phyloP scores from a whole-genome alignment of 495 filamentous ascomycete genomes.

The Daldinia decipiens region DNA sequence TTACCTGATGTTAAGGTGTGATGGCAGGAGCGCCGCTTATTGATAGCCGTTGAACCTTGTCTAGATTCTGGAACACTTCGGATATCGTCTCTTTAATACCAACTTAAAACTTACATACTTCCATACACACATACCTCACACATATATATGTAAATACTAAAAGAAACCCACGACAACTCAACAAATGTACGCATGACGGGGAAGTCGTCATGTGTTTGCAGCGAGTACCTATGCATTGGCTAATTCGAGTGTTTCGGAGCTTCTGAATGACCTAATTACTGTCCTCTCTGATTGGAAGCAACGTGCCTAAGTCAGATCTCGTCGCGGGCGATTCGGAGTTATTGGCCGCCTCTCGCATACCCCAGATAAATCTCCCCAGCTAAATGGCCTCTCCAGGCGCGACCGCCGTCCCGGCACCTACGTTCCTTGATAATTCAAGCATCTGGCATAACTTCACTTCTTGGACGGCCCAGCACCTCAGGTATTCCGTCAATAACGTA shows the following conservation, averaged over 20 bases:
- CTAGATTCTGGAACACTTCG: constrained; percentile 16
- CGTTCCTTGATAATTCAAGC: constrained; percentile 52
- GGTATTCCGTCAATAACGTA: constrained; percentile 56
- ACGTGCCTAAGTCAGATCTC: constrained; percentile 19
- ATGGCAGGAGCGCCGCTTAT: constrained; percentile 7
- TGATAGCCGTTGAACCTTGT: constrained; percentile 20
- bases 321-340: constrained; percentile 28
- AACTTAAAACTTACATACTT: constrained; percentile 6
- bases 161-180: constrained; percentile 1
- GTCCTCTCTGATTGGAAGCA: constrained; percentile 35
- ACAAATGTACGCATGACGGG: constrained; percentile 9
- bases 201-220: constrained; percentile 12
- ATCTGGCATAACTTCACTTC: constrained; percentile 59
- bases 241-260: constrained; percentile 27
- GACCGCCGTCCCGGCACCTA: constrained; percentile 35
- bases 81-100: background rate
- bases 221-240: constrained; percentile 33
- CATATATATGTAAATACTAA: constrained; percentile 8
- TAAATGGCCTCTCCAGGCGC: constrained; percentile 47
- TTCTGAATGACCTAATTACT: constrained; percentile 24
- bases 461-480: constrained; percentile 57
- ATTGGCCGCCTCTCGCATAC: constrained; percentile 25
- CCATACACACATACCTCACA: background rate
- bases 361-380: constrained; percentile 2
- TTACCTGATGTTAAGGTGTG: constrained; percentile 9